Base-by-base conservation (phyloP, 345 rosid genomes). In the Aethionema arabicum region DNA sequence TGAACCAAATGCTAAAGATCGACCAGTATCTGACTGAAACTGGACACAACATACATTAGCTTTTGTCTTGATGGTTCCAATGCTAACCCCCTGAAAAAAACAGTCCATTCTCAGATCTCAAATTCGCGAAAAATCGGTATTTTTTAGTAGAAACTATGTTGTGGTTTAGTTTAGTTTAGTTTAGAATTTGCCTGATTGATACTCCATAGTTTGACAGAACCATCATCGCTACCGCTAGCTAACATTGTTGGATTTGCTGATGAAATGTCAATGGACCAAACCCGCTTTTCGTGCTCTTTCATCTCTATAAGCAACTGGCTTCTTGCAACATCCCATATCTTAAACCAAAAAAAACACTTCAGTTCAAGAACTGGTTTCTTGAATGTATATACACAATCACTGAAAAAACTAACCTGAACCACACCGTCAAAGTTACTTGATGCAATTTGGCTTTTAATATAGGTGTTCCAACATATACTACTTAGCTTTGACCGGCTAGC, bases 391-490 rank as follows among this genome's bases (percentile, higher is more conserved):
- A 21, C 27, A 21, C 27, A 21, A 21, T 21, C 27, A 49, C 1
- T 35, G 11, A 13, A 59, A 59, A 21, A 21, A 55, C 80, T 30
- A 68, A 87, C 99, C 96, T 93, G 97, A 67, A 93, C 95, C 30
- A 86, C 87, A 13, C 99, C 99, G 68, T 93, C 97, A 58, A 93
- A 87, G 81, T 93, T 93, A 66, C 99, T 93, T n/a, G 96, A 90
- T 45, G 96, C 97, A 68, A 93, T 79, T 69, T 87, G 97, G 71
- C 91, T 85, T 73, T 90, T 90, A 40, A 90, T 90, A 69, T 93
- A 93, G 55, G 79, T 84, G 70, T 87, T 93, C 97, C 96, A 93
- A 74, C 99, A 85, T 54, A 85, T 50, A 64, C 92, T 76, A 83
- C 99, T 93, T 41, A 93, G 76, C 76, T 82, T 93, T 16, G 99